Evolutionary conservation across 129 eudicot species (phyloP).

Genomic region (Flaveria ramosissima): DNA sequence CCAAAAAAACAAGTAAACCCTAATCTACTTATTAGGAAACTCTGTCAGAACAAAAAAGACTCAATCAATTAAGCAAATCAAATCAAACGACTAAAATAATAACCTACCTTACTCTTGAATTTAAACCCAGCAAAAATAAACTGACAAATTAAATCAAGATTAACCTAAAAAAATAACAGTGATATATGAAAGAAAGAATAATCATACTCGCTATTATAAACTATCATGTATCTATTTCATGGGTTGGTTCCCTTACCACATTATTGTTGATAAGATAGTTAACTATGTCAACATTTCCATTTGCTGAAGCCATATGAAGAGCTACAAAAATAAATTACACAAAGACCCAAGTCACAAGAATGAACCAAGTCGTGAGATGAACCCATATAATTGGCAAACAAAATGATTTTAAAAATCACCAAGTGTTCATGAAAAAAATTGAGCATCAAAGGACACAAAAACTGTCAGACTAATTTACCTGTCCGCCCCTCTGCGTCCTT

Average conservation of each 20-base stretch:
- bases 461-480: constrained; percentile 40
- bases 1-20: too few relatives aligned
- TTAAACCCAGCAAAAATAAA: too few relatives aligned
- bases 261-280: constrained; percentile 72
- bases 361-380: neutral
- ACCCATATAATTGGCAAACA: neutral
- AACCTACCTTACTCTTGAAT: too few relatives aligned
- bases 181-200: neutral
- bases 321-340: constrained; percentile 48
- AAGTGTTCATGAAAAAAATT: neutral
- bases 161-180: neutral
- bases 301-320: constrained; percentile 98
- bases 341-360: neutral
- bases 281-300: constrained; percentile 76
- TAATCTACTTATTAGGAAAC: too few relatives aligned
- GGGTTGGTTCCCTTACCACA: constrained; percentile 58
- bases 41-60: too few relatives aligned
- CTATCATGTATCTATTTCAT: neutral
- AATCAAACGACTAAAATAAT: too few relatives aligned
- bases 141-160: too few relatives aligned
- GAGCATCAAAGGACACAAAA: constrained; percentile 8
- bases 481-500: constrained; percentile 85
- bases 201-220: neutral
- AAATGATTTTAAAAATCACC: neutral
- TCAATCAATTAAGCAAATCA: too few relatives aligned